A percentile compares a stretch with the other conserved stretches of the same genome.
Evolutionary conservation across 2,329 filamentous ascomycete genomes (phyloP).

Genomic region (Penicillium sp.): DNA sequence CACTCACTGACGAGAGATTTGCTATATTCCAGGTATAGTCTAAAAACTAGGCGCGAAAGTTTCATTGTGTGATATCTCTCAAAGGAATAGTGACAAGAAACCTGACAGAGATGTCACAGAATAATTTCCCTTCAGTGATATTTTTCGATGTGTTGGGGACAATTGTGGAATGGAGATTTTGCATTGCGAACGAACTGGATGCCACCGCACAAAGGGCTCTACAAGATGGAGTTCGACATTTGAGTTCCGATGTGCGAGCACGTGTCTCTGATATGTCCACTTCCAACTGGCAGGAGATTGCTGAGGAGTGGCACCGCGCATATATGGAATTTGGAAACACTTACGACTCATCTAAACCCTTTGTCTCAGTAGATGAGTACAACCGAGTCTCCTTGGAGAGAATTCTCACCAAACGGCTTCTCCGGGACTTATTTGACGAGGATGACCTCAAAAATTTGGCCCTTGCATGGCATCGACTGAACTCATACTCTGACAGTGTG

Average conservation of each 20-base stretch:
- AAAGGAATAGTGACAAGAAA: no score
- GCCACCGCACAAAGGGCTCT: constrained; percentile 8
- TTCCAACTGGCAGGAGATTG: constrained; percentile 13
- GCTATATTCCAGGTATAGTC: background rate
- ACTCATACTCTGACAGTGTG: constrained; percentile 64
- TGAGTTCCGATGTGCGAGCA: background rate
- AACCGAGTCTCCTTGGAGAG: constrained; percentile 12
- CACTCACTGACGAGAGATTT: background rate
- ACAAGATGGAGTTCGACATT: background rate
- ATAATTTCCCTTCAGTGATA: constrained; percentile 7
- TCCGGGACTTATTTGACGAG: constrained; percentile 10
- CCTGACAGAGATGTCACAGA: background rate
- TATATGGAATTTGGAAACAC: constrained; percentile 19
- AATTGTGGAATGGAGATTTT: constrained; percentile 18
- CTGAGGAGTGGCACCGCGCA: constrained; percentile 14
- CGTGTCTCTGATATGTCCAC: constrained; percentile 5
- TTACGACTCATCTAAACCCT: constrained; percentile 12
- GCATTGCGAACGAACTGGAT: constrained; percentile 13
- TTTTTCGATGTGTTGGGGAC: constrained; percentile 19
- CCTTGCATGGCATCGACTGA: constrained; percentile 64
- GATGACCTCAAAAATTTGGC: constrained; percentile 42
- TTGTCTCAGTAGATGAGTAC: constrained; percentile 18
- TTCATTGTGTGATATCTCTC: background rate
- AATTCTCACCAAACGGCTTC: background rate
- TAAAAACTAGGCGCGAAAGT: no score